Conservation (phyloP, 768 basidiomycete genomes). For the Suillus brevipes region DNA sequence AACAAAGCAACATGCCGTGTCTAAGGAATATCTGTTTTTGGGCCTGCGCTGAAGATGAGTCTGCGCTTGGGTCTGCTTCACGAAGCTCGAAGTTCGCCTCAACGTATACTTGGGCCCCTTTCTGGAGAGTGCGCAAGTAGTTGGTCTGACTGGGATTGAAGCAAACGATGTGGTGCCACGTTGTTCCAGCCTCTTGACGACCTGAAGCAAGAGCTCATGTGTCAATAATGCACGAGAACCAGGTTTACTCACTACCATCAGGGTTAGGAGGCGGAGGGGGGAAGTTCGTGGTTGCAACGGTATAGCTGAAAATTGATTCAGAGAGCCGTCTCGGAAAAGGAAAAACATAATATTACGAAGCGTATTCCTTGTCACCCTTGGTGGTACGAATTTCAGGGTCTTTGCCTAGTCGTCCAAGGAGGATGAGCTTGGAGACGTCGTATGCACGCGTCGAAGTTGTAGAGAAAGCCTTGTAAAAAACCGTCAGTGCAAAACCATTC, state of each 20-base stretch:
- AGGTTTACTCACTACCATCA: conserved; percentile 54
- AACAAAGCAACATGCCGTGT: conserved; percentile 54
- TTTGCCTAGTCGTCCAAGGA: conserved; percentile 71
- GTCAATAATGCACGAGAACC: conserved; percentile 5
- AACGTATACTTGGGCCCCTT: conserved; percentile 77
- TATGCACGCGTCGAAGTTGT: conserved; percentile 52
- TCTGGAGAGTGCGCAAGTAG: conserved; percentile 63
- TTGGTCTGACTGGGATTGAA: conserved; percentile 64
- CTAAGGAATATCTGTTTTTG: conserved; percentile 82
- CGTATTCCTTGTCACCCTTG: conserved; percentile 76
- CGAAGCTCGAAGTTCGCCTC: conserved; percentile 78
- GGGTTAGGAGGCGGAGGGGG: conserved; percentile 55
- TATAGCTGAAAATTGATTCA: conserved; percentile 51
- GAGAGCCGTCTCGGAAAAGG: not conserved
- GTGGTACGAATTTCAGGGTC: conserved; percentile 72
- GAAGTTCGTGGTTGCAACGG: conserved; percentile 71
- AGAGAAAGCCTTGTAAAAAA: conserved; percentile 56
- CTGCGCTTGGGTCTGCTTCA: conserved; percentile 66
- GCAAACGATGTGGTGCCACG: conserved; percentile 78
- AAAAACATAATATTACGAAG: conserved; percentile 51
- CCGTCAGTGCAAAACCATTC: not conserved
- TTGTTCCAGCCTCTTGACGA: conserved; percentile 51
- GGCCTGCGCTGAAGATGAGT: conserved; percentile 63
- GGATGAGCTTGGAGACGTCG: conserved; percentile 74
- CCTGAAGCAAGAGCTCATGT: conserved; percentile 37